Evolutionary conservation across 805 yeast species (phyloP).

Genomic region (Candida patagonica): DNA sequence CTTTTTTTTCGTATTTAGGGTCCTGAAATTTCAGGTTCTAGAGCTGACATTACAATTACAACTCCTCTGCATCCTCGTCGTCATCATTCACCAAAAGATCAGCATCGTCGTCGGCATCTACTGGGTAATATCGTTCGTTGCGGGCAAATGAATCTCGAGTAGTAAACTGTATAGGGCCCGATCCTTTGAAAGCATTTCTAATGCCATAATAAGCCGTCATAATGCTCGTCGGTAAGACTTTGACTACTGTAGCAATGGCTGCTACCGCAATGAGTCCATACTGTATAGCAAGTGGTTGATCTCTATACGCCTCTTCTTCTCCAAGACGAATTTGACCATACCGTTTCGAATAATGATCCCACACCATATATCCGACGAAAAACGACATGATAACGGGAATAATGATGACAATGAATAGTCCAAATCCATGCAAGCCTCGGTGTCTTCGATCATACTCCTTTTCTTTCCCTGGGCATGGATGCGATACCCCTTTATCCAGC

Average conservation of each 20-base stretch:
- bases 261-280: conserved; percentile 26
- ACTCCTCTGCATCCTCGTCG: conserved; percentile 4
- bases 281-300: conserved; percentile 14
- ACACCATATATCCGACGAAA: conserved; percentile 57
- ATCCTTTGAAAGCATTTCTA: conserved; percentile 1
- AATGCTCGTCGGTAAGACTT: conserved; percentile 16
- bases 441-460: conserved; percentile 46
- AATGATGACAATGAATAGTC: conserved; percentile 43
- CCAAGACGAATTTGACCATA: conserved; percentile 84
- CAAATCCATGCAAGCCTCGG: conserved; percentile 44
- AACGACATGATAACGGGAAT: conserved; percentile 48
- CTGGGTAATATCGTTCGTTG: conserved; percentile 19
- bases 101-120: conserved; percentile 23
- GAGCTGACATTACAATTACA: background rate
- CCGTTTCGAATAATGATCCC: conserved; percentile 69
- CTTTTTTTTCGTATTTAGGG: too few species aligned
- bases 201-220: conserved; percentile 7
- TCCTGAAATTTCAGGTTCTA: too few species aligned
- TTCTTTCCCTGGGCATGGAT: conserved; percentile 84
- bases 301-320: conserved; percentile 36
- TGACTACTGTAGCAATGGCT: conserved; percentile 19
- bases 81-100: conserved; percentile 17
- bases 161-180: conserved; percentile 10
- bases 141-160: conserved; percentile 17
- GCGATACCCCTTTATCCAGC: conserved; percentile 54